Percentiles rank a stretch among this genome's conserved stretches.
Conservation (phyloP, 176 grass and related monocot species). For the Aegilops umbellulata region DNA sequence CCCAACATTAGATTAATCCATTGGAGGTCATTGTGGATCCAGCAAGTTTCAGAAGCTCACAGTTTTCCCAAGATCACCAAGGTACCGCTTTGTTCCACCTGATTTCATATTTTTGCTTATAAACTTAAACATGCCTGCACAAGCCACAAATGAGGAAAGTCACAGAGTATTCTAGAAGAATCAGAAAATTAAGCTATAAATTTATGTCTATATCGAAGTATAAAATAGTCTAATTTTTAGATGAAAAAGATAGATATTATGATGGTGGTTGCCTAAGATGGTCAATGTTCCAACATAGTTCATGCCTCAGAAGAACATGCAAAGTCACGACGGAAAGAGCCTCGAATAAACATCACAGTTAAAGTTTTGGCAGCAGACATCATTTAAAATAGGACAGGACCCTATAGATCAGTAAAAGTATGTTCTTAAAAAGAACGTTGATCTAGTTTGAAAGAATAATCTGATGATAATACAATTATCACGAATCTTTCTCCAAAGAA, state of each 20-base stretch:
- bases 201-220: conserved; percentile 3
- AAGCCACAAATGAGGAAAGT: conserved; percentile 16
- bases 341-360: conserved; percentile 12
- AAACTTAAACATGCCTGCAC: conserved; percentile 92
- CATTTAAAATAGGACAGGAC: conserved; percentile 12
- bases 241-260: background rate
- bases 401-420: conserved; percentile 12
- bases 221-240: conserved; percentile 5
- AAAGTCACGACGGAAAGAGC: background rate
- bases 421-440: conserved; percentile 4
- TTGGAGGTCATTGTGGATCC: conserved; percentile 12
- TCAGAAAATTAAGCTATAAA: conserved; percentile 9
- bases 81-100: conserved; percentile 80
- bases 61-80: conserved; percentile 91
- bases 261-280: conserved; percentile 9
- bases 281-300: background rate
- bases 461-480: background rate
- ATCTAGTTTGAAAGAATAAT: background rate
- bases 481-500: background rate
- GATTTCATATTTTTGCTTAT: conserved; percentile 89
- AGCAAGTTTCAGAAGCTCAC: conserved; percentile 52
- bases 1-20: conserved; percentile 32
- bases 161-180: background rate
- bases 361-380: conserved; percentile 18
- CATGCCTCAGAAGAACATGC: conserved; percentile 15